phyloP scores from a whole-genome alignment of 192 early-diverging fungal species.

The Coemansia sp. region DNA sequence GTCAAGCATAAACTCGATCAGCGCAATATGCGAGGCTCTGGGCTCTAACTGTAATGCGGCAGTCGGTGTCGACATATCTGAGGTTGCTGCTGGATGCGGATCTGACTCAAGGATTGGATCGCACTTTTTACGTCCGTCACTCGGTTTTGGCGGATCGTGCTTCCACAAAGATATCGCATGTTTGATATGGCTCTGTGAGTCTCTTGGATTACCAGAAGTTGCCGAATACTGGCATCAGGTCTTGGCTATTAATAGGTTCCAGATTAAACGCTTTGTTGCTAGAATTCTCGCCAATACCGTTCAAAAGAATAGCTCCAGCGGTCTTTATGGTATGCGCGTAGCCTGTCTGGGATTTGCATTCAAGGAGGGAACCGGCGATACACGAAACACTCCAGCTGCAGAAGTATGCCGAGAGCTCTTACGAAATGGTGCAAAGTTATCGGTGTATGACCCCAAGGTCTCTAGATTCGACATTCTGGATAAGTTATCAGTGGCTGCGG shows the following conservation, averaged over 20 bases:
- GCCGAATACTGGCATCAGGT: constrained; percentile 93
- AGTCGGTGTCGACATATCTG: constrained; percentile 86
- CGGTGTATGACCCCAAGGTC: constrained; percentile 92
- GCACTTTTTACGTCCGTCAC: constrained; percentile 85
- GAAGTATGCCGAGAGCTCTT: constrained; percentile 77
- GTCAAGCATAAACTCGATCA: constrained; percentile 86
- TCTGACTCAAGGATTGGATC: constrained; percentile 81
- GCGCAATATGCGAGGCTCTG: constrained; percentile 88
- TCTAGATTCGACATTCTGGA: constrained; percentile 63
- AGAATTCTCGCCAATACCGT: constrained; percentile 39
- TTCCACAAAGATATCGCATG: constrained; percentile 95
- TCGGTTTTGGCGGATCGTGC: constrained; percentile 94
- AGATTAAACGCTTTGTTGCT: constrained; percentile 79
- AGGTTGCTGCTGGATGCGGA: constrained; percentile 89
- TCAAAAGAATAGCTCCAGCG: constrained; percentile 68
- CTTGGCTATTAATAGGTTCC: constrained; percentile 88
- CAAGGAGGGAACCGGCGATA: constrained; percentile 94
- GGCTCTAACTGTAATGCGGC: too few relatives aligned
- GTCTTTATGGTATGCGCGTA: constrained; percentile 75
- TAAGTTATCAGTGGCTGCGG: constrained; percentile 15
- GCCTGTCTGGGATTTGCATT: constrained; percentile 89
- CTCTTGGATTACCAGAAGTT: constrained; percentile 82
- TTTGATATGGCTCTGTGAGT: constrained; percentile 83
- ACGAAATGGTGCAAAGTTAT: constrained; percentile 69
- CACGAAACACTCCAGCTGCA: constrained; percentile 90